Base-by-base conservation (phyloP, 1,284 basidiomycete genomes). In the Neonothopanus nambi region DNA sequence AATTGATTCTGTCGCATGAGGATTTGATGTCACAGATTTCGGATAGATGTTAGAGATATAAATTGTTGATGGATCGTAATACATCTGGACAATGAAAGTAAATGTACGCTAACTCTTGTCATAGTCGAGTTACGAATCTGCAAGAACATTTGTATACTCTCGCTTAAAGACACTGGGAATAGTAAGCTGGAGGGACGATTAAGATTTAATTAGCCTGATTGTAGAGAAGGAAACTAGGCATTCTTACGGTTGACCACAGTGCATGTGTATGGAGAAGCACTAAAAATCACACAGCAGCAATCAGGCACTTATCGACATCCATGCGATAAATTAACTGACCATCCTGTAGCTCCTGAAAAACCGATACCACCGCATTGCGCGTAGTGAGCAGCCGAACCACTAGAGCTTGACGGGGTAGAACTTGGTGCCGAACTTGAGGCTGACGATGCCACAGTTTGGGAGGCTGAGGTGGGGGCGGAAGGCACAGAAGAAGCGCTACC, bases 331-430 rank as follows among this genome's bases (percentile, higher is more conserved):
- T 43, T 7, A 39, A 62, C 67, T 28, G 58, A 74, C 73, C 75
- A 76, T 28, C 56, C 65, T 24, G 73, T 76, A 13, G 67, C 51
- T n/a, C 74, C 75, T 12, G 69, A 64, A 52, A 63, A 76, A 13
- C 70, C 71, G 39, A 57, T 66, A 17, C 76, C 76, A 56, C 76
- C 76, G 55, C 76, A 78, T 55, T 77, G 76, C 1, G 68, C 43
- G 48, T 71, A 77, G 21, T 76, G 62, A 17, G 71, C 59, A 11
- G 69, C 67, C 15, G 69, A 66, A 13, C 70, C 69, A 17, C n/a
- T n/a, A n/a, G n/a, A n/a, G n/a, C n/a, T n/a, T n/a, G 63, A 60
- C n/a, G 61, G 62, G 2, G 62, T 55, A 11, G 61, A 46, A 35
- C 28, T 40, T 21, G 52, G 45, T 40, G 50, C 39, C 3, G 53